Evolutionary conservation across 2,329 filamentous ascomycete genomes (phyloP), one percentile per base, ranked within the genome.

Genomic region (Cladosporium sp.): DNA sequence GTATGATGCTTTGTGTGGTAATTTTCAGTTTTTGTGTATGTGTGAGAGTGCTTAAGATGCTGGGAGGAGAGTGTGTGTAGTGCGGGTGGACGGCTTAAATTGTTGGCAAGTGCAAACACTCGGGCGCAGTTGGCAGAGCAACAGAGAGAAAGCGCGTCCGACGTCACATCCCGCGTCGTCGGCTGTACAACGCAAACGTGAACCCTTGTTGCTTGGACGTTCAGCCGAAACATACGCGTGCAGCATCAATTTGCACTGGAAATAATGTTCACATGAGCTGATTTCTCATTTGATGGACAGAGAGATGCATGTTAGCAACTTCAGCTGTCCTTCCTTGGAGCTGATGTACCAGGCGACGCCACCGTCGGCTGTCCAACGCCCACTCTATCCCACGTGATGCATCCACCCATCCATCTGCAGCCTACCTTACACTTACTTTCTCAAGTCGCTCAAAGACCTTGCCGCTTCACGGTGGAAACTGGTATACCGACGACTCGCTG

Each of bases 41-140:
- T 66, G 49, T 66, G 60, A 51, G 61, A 71, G 67, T 69, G 66
- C 67, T 59, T 66, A 18, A 58, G 23, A 46, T 58, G 56, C 56
- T 70, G 70, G 70, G 73, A 70, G 73, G 39, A 46, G 72, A 68
- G 21, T 54, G 51, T n/a, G 16, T 32, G 26, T 54, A 54, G 51
- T 18, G 8, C 26, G 67, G 70, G 70, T 65, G 56, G 32, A 2
- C 34, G 21, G 14, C 39, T 58, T 58, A 39, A 53, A 54, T n/a
- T 54, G 51, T 54, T 54, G 32, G 51, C 51, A 54, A 54, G 30
- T 28, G 30, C 26, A 54, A 54, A 54, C 51, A 54, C 26, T 32
- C 51, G 21, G 54, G 39, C 32, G 54, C 28, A 23, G 54, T 57
- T 57, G 54, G 32, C 54, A 25, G 54, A 39, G 32, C 54, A 57